phyloP scores from a whole-genome alignment of 2,329 filamentous ascomycete genomes.

The Coleophoma eucalyptorum region DNA sequence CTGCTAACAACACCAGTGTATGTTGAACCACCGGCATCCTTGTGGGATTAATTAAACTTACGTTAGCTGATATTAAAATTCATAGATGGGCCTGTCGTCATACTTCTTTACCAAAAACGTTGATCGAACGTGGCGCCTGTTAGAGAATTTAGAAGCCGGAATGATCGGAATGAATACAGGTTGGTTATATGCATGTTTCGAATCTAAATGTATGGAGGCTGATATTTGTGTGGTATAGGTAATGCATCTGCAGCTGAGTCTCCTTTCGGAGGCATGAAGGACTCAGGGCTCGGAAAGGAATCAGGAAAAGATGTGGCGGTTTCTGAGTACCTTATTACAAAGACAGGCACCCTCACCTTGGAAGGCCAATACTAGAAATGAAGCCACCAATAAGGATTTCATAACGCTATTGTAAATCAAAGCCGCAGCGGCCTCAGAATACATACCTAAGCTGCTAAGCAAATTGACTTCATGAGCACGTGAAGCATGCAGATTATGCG shows the following conservation, averaged over 20 bases:
- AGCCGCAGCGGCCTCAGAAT: too few species aligned
- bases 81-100: slow-evolving; percentile 53
- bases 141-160: slow-evolving; percentile 62
- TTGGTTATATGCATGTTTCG: too few species aligned
- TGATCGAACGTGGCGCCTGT: slow-evolving; percentile 56
- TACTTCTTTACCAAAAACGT: slow-evolving; percentile 65
- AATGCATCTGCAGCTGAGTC: slow-evolving; percentile 59
- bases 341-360: slow-evolving; percentile 61
- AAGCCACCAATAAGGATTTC: too few species aligned
- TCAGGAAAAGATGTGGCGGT: slow-evolving; percentile 63
- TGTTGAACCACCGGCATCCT: not conserved
- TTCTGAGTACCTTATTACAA: slow-evolving; percentile 58
- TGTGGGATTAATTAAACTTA: not conserved
- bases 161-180: slow-evolving; percentile 63
- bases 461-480: too few species aligned
- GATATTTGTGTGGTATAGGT: too few species aligned
- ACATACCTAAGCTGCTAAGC: too few species aligned
- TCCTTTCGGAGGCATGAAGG: slow-evolving; percentile 67
- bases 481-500: too few species aligned
- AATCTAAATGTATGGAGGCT: too few species aligned
- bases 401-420: too few species aligned
- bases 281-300: slow-evolving; percentile 65
- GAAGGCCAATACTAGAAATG: slow-evolving; percentile 47
- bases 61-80: not conserved
- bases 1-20: slow-evolving; percentile 47